Evolutionary conservation across 2,329 filamentous ascomycete genomes (phyloP).

Genomic region (Alternaria consortialis): DNA sequence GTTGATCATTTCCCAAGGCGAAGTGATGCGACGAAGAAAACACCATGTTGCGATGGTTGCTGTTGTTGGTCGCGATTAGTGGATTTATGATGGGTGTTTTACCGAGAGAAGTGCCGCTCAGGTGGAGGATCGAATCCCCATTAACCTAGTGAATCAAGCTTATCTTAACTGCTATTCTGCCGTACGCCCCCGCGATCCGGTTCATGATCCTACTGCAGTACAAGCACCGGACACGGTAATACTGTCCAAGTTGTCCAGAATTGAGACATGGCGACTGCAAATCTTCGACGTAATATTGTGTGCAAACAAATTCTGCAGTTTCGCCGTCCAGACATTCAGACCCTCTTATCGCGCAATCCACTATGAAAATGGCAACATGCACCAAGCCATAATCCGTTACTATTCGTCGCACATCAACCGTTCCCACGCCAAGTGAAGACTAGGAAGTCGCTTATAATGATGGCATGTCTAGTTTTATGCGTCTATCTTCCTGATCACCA

Average conservation of each 20-base stretch:
- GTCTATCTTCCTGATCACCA: not conserved
- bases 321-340: not conserved
- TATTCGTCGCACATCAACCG: slow-evolving; percentile 5
- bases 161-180: slow-evolving; percentile 6
- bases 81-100: slow-evolving; percentile 1
- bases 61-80: not conserved
- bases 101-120: slow-evolving; percentile 5
- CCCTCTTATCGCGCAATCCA: slow-evolving; percentile 22
- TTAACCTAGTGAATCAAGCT: slow-evolving; percentile 4
- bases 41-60: not conserved
- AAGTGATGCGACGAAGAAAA: not conserved
- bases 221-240: not conserved
- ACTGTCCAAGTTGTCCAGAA: not conserved
- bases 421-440: slow-evolving; percentile 24
- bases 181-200: slow-evolving; percentile 7
- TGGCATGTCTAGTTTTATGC: not conserved
- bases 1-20: not conserved
- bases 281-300: not conserved
- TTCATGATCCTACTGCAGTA: not conserved
- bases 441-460: slow-evolving; percentile 18
- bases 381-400: slow-evolving; percentile 9
- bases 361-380: slow-evolving; percentile 22
- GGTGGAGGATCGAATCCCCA: not conserved
- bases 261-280: not conserved
- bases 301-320: not conserved